Evolutionary conservation across 495 filamentous ascomycete genomes (phyloP), one percentile per base, ranked within the genome.

Genomic region (Penicillium paradoxum): DNA sequence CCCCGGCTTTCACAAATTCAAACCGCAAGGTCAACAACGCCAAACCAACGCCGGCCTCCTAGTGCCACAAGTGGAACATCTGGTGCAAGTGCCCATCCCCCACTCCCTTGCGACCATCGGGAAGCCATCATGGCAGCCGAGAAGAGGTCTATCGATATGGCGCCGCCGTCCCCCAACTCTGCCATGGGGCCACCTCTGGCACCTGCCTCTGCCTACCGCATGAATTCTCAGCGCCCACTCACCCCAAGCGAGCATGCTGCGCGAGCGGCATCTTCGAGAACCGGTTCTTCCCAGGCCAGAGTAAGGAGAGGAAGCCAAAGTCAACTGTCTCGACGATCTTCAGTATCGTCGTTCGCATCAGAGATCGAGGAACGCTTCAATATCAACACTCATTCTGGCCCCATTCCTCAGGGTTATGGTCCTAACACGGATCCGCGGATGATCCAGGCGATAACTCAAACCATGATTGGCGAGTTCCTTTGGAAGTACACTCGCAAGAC

Each of bases 401-500:
- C 79, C 15, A 77, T 85, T 49, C 70, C 83, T 13, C 74, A 82
- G 11, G 84, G 81, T 27, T 69, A 74, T 30, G 59, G 58, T 13
- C 67, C 79, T 29, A 79, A 77, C 32, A 96, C 91, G 0, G 93
- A 98, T 69, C 92, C 93, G 45, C 85, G 93, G 55, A 97, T 98
- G 90, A 97, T 98, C 52, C 92, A 97, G 75, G 93, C 93, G 39
- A 97, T 98, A 55, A 97, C 95, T 6, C 93, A 98, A 70, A 98
- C 93, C 10, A 98, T 98, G 93, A 97, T 97, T 63, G 93, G 93
- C 47, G 93, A 98, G 64, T 97, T 91, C 68, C 80, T 97, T 14
- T 98, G 93, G 93, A 98, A 98, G 64, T 98, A 98, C 69, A 97
- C 92, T 1, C 86, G 95, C 55, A 95, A 89, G 70, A 78, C 91